phyloP scores from a whole-genome alignment of 768 basidiomycete species.

The Pleurotus salmoneostramineus region DNA sequence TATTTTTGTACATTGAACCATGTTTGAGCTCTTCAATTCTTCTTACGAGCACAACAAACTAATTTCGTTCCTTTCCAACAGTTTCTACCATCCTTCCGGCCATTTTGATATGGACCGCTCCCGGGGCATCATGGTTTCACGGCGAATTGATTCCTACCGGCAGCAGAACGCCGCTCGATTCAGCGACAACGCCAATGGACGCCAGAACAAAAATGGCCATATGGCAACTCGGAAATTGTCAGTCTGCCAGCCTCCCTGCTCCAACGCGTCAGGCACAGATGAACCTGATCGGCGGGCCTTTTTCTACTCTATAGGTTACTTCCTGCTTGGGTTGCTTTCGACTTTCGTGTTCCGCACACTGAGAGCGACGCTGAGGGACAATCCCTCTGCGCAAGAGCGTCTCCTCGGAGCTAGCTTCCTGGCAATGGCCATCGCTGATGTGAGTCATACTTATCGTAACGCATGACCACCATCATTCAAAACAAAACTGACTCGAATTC shows the following conservation, averaged over 20 bases:
- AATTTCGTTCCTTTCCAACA: conserved; percentile 14
- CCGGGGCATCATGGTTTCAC: conserved; percentile 59
- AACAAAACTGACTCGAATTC: not conserved
- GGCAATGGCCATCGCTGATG: conserved; percentile 69
- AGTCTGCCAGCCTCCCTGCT: conserved; percentile 11
- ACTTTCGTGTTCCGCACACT: conserved; percentile 66
- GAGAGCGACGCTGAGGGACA: conserved; percentile 51
- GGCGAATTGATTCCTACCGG: conserved; percentile 46
- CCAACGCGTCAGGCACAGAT: not conserved
- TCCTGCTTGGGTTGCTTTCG: conserved; percentile 61
- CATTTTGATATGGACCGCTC: conserved; percentile 43
- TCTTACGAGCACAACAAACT: too few species aligned
- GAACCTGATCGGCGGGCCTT: not conserved
- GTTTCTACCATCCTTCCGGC: conserved; percentile 50
- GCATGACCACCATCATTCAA: not conserved
- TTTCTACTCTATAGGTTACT: conserved; percentile 40
- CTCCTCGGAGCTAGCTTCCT: conserved; percentile 60
- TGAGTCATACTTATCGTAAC: conserved; percentile 29
- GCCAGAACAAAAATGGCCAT: conserved; percentile 49
- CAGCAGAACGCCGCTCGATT: conserved; percentile 12
- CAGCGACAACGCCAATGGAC: conserved; percentile 27
- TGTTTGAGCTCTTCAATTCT: conserved; percentile 23
- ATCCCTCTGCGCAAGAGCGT: conserved; percentile 62
- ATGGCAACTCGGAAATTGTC: conserved; percentile 61
- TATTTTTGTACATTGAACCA: conserved; percentile 61